Base-by-base conservation (phyloP, 176 grass and related monocot genomes). In the Rhynchospora breviuscula region DNA sequence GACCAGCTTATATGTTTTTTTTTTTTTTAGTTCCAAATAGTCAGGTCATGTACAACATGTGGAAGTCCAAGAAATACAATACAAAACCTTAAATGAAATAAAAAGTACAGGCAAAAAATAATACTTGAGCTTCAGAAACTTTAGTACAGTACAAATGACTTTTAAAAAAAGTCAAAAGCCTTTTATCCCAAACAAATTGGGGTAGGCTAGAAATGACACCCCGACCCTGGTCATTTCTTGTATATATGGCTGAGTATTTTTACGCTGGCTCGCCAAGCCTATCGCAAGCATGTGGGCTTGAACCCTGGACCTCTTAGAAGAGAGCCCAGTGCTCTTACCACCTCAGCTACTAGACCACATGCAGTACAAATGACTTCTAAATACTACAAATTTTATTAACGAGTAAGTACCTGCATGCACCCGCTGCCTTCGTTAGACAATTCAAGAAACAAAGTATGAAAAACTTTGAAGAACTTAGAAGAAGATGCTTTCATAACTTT, bases 401-500 rank as follows among this genome's bases (percentile, higher is more conserved):
- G n/a, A 67, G 54, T 17, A 45, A 15, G 74, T 87, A 98, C 96
- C 92, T 95, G 87, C 81, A 98, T 87, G 85, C 85, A 87, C 70
- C 93, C 96, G 85, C 78, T 85, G 76, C 75, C 59, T 33, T 95
- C 91, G 3, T 88, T 91, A 13, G 91, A 89, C 47, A 91, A 87
- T 53, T 79, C 82, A 82, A 98, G 85, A 46, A 98, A 98, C 87
- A 93, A 87, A 82, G 89, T 89, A 85, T 91, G 90, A 80, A 98
- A 85, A 61, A 93, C 78, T 83, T 88, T 88, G 65, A 98, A 67
- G 84, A 98, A 85, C 18, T 95, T 90, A 71, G 88, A 80, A 83
- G 91, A 91, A 79, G 85, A 98, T 79, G 85, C 71, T n/a, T 75
- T 23, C 80, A 98, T 90, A 8, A 58, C 86, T 91, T 93, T 90